Percentiles rank a stretch among this genome's conserved stretches.
Conservation (phyloP, 495 filamentous ascomycete genomes). For the Aspergillus campestris region DNA sequence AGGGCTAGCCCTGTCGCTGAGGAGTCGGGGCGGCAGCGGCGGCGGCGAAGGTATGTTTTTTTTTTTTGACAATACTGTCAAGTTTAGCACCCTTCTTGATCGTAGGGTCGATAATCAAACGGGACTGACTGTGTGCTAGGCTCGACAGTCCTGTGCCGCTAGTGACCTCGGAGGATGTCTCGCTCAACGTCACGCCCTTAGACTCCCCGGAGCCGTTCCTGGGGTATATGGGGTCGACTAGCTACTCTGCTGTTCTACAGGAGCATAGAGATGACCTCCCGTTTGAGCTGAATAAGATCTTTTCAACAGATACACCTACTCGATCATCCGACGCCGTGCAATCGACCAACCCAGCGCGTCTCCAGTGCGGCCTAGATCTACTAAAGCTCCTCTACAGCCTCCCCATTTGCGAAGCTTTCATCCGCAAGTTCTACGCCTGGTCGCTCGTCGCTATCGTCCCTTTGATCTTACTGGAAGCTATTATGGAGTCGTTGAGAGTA, state of each 20-base stretch:
- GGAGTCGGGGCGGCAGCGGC: no score
- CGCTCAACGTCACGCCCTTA: constrained; percentile 13
- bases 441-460: constrained; percentile 17
- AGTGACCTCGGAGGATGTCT: no score
- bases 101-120: no score
- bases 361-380: constrained; percentile 35
- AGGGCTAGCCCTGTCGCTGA: constrained; percentile 2
- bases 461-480: constrained; percentile 16
- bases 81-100: no score
- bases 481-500: constrained; percentile 18
- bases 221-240: constrained; percentile 44
- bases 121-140: no score
- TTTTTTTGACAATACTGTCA: no score
- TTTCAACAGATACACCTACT: constrained; percentile 20
- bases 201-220: constrained; percentile 22
- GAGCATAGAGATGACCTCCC: constrained; percentile 32
- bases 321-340: constrained; percentile 8
- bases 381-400: constrained; percentile 33
- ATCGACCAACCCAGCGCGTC: constrained; percentile 14
- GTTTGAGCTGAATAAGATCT: constrained; percentile 27
- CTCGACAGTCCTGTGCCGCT: no score
- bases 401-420: constrained; percentile 15
- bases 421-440: constrained; percentile 18
- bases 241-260: constrained; percentile 39
- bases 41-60: no score